Percentiles rank a stretch among this genome's conserved stretches.
These are phyloP conservation scores for Gremmenia infestans DNA, from an alignment of 2,329 filamentous ascomycete species.

Conservation along the genomic window DNA sequence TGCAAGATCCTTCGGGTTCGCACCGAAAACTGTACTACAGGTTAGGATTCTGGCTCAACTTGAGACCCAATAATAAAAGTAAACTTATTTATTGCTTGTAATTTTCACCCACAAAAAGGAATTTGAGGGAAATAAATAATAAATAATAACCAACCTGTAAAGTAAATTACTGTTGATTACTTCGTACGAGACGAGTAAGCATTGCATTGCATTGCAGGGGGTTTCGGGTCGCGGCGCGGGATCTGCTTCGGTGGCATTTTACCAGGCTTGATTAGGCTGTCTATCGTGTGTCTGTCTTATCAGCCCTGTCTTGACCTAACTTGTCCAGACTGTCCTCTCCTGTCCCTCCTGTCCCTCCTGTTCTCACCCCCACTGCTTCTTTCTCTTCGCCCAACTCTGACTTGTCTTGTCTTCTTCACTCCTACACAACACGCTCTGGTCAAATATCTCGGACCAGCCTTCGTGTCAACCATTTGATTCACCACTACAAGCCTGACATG, in stretches of 20 bases:
- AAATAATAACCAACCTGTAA: too few species aligned
- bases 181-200: not conserved
- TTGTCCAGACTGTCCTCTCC: not conserved
- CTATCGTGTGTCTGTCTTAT: not conserved
- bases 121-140: too few species aligned
- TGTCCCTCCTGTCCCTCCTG: not conserved
- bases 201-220: not conserved
- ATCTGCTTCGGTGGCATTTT: not conserved
- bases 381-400: not conserved
- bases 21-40: not conserved
- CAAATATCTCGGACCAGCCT: not conserved
- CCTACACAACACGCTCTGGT: constrained; percentile 5
- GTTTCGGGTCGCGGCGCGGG: not conserved
- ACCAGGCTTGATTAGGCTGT: too few species aligned
- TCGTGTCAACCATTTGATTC: not conserved
- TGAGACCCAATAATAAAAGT: not conserved
- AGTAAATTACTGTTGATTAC: too few species aligned
- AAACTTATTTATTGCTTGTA: too few species aligned
- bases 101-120: too few species aligned
- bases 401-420: not conserved
- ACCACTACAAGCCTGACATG: constrained; percentile 10
- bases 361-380: not conserved
- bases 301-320: not conserved
- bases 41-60: not conserved
- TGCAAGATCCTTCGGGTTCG: too few species aligned